Evolutionary conservation across 768 basidiomycete species (phyloP).

Genomic region (Russula ochroleuca): DNA sequence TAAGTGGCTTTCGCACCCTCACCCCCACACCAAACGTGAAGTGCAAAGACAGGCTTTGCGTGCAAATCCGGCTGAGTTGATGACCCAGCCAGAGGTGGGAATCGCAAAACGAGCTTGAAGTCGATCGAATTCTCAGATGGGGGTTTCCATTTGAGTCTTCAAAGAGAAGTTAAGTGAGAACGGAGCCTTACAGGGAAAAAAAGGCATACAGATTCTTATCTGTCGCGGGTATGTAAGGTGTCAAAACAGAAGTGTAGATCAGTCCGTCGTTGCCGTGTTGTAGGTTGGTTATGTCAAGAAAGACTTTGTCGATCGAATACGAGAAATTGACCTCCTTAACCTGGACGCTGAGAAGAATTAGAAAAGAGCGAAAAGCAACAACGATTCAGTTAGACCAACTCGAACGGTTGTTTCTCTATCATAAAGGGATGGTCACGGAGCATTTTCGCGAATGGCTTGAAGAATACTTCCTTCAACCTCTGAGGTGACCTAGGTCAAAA

Average conservation of each 20-base stretch:
- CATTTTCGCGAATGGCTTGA: conserved; percentile 72
- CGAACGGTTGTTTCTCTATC: conserved; percentile 64
- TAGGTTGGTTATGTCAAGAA: conserved; percentile 78
- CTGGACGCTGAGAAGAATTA: conserved; percentile 52
- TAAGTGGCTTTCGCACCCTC: conserved; percentile 54
- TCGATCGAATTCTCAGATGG: conserved; percentile 97
- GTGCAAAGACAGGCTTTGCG: conserved; percentile 80
- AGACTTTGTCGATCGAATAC: conserved; percentile 84
- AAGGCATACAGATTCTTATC: conserved; percentile 74
- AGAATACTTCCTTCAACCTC: conserved; percentile 80
- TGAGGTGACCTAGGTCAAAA: conserved; percentile 33
- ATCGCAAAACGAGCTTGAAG: conserved; percentile 93
- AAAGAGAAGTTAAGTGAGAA: background rate
- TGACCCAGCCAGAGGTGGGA: conserved; percentile 60
- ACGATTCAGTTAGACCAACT: conserved; percentile 48
- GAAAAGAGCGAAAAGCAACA: background rate
- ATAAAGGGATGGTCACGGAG: conserved; percentile 65
- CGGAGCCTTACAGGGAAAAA: background rate
- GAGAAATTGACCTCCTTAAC: conserved; percentile 86
- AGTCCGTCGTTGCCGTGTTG: conserved; percentile 94
- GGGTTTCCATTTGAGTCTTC: conserved; percentile 97
- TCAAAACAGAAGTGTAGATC: conserved; percentile 89
- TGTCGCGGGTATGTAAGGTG: conserved; percentile 75
- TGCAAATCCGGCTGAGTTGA: conserved; percentile 67
- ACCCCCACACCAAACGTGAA: conserved; percentile 80